Evolutionary conservation across 2,329 filamentous ascomycete genomes (phyloP), one percentile per base, ranked within the genome.

Genomic region (Epichloe brachyelytri): DNA sequence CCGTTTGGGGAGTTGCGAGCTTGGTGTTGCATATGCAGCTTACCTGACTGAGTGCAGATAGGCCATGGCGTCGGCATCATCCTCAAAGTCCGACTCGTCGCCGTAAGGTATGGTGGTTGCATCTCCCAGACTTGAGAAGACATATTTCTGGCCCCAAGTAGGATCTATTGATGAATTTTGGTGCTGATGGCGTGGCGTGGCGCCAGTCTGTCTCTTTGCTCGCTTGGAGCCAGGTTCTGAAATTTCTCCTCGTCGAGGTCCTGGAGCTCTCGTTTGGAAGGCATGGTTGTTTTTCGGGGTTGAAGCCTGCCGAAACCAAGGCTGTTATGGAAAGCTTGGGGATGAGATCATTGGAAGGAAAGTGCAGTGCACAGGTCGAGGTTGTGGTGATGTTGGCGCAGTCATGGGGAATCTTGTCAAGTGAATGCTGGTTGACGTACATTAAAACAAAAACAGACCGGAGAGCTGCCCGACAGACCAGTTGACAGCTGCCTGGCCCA

Each of bases 21-120:
- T 22, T 17, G 43, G 36, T 8, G 10, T 19, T 50, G 37, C 22
- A 26, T 4, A 20, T 36, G 36, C 46, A 50, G 63, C 77, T 75
- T 71, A 87, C 84, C 84, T 76, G 51, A 88, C 85, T 65, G 83
- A 80, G 58, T 74, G 75, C 54, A 89, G 66, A 68, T 89, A 89
- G 48, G 79, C 80, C 59, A 88, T 68, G 1, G 83, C 83, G 65
- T 86, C 82, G 34, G 74, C 70, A 50, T 83, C 78, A 46, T 83
- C 80, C 46, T 85, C 83, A 57, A 84, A 85, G 51, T 83, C 80
- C 1, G 82, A 68, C 53, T 83, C 80, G 39, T 79, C 76, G 46
- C 77, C 77, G 10, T 63, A 67, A 3, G 70, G 64, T 40, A 69
- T 65, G 2, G 70, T 71, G 3, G 69, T 65, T n/a, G 64, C 56